Evolutionary conservation across 2,329 filamentous ascomycete species (phyloP).

Genomic region (Botrytis medusae): DNA sequence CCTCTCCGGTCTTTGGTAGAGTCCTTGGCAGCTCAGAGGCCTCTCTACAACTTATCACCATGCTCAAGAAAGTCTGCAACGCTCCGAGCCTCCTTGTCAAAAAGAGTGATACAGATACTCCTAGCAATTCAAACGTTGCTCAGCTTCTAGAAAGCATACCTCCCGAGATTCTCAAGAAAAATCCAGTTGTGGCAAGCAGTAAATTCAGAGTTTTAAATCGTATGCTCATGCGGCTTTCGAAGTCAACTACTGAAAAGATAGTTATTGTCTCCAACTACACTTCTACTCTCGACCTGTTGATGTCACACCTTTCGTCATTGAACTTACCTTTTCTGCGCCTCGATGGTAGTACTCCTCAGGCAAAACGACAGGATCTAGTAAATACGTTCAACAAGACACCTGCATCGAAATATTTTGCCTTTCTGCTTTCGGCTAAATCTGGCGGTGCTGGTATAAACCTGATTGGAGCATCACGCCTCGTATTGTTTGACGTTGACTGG

Average conservation of each 20-base stretch:
- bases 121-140: conserved; percentile 40
- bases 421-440: conserved; percentile 70
- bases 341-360: conserved; percentile 63
- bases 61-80: conserved; percentile 74
- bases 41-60: conserved; percentile 67
- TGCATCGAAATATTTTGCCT: conserved; percentile 60
- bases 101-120: conserved; percentile 41
- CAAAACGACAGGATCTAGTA: conserved; percentile 66
- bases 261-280: conserved; percentile 78
- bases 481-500: conserved; percentile 75
- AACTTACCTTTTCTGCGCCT: conserved; percentile 65
- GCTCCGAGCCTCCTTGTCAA: conserved; percentile 62
- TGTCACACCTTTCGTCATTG: conserved; percentile 58
- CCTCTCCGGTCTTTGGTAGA: conserved; percentile 61
- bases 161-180: conserved; percentile 51
- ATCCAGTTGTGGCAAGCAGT: conserved; percentile 57
- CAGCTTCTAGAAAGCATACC: conserved; percentile 55
- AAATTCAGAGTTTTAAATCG: conserved; percentile 68
- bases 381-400: conserved; percentile 66
- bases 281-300: conserved; percentile 66
- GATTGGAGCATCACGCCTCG: conserved; percentile 66
- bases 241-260: conserved; percentile 65
- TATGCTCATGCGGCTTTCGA: conserved; percentile 60
- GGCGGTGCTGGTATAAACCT: conserved; percentile 70
- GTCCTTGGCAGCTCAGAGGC: conserved; percentile 62